Evolutionary conservation across 176 grass and related monocot species (phyloP), one percentile per base, ranked within the genome.

Genomic region (Aegilops speltoides): DNA sequence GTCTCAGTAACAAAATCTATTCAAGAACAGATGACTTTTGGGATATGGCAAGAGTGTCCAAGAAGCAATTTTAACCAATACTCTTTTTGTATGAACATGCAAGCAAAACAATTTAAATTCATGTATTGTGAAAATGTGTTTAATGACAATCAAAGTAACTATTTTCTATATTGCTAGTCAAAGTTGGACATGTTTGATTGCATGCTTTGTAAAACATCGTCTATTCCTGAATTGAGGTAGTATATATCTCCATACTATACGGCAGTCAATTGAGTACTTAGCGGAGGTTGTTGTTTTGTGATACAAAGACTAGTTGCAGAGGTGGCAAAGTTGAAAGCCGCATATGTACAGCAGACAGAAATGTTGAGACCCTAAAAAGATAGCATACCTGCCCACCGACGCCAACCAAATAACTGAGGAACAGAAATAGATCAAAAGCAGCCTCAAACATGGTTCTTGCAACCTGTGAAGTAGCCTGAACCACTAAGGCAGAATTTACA

Each of bases 401-500:
- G 61, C 78, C 79, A 77, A 94, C 91, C 88, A 98, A 77, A 96
- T 98, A 98, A 87, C 75, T 81, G 29, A 98, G 90, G 66, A 98
- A 93, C 87, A 98, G 66, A 85, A 92, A 86, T 40, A 96, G 54
- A 79, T 95, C 93, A 89, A 98, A 98, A 88, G 93, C 86, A 83
- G 90, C 90, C 66, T 98, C 96, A 22, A 98, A 94, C 93, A 94
- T 94, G 33, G 89, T 86, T 77, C 90, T 92, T 84, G 96, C 87
- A 82, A 98, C 90, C 88, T 98, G 96, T 63, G 93, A 88, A 76
- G 73, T 92, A 63, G 91, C 91, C 73, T 94, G 92, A 86, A 96
- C 92, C 79, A 94, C 80, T 81, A 98, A 60, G n/a, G 60, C 60
- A 75, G 90, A 92, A 83, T 92, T 98, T 76, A 92, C 65, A 89